These are phyloP conservation scores for Coemansia sp. DNA, from an alignment of 192 early-diverging fungal genomes.

Conservation along the genomic window DNA sequence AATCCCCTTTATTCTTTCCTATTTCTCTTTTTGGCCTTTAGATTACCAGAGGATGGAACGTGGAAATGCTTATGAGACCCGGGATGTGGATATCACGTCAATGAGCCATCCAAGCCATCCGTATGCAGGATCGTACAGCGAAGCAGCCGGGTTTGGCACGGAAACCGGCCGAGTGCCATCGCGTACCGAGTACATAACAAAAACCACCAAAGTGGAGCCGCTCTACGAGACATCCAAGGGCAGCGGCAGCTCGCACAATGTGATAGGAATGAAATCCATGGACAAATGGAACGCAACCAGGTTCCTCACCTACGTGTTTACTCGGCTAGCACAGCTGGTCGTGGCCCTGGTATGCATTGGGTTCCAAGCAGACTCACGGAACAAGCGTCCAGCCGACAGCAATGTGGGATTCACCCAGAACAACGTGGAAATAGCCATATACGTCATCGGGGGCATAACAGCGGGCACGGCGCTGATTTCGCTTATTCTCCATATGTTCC, in stretches of 20 bases:
- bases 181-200: background rate
- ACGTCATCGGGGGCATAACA: slow-evolving; percentile 25
- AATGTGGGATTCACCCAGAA: slow-evolving; percentile 11
- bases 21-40: too few species aligned
- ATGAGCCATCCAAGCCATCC: slow-evolving; percentile 26
- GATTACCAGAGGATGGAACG: too few species aligned
- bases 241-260: background rate
- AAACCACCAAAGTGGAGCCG: slow-evolving; percentile 1
- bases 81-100: slow-evolving; percentile 27
- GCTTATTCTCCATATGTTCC: slow-evolving; percentile 31
- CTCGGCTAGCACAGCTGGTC: slow-evolving; percentile 26
- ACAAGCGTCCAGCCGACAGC: slow-evolving; percentile 10
- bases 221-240: slow-evolving; percentile 1
- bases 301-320: slow-evolving; percentile 28
- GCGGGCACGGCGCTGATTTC: slow-evolving; percentile 25
- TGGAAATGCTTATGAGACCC: background rate
- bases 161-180: background rate
- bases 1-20: too few species aligned
- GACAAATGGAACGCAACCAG: slow-evolving; percentile 21
- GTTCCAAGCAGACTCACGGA: slow-evolving; percentile 30
- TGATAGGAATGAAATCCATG: slow-evolving; percentile 33
- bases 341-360: slow-evolving; percentile 38
- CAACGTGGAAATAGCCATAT: slow-evolving; percentile 33
- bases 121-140: slow-evolving; percentile 41
- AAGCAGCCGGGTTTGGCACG: slow-evolving; percentile 13